These are phyloP conservation scores for Globisporangium orthogonon DNA, from an alignment of 352 stramenopile species.

Conservation along the genomic window DNA sequence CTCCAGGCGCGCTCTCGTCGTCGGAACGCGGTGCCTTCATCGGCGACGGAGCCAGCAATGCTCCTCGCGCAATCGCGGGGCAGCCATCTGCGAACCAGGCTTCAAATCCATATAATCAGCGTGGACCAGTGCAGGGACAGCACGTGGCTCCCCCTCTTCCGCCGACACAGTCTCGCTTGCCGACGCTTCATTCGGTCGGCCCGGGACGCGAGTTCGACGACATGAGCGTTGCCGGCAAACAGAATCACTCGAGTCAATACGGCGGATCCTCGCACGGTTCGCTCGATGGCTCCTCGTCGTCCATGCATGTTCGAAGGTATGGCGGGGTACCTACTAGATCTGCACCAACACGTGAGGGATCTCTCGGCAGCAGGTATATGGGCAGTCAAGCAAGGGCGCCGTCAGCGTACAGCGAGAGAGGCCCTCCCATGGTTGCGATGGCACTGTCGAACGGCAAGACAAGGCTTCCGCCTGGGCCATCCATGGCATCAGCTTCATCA, in stretches of 20 bases:
- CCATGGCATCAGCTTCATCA: neutral
- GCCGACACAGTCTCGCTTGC: slow-evolving; percentile 6
- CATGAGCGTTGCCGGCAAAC: neutral
- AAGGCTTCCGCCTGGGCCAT: no score
- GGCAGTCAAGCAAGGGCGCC: neutral
- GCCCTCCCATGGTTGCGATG: neutral
- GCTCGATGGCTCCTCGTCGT: neutral
- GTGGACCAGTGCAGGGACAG: neutral
- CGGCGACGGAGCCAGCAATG: slow-evolving; percentile 1
- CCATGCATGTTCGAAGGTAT: neutral
- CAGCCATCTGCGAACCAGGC: neutral
- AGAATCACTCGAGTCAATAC: slow-evolving; percentile 5
- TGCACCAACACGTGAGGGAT: neutral
- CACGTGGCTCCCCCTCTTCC: neutral
- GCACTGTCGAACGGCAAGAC: slow-evolving; percentile 3
- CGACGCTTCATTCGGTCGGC: slow-evolving; percentile 6
- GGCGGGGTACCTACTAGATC: neutral
- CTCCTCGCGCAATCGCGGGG: neutral
- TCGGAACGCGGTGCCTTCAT: neutral
- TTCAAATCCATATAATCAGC: neutral
- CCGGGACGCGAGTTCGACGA: slow-evolving; percentile 7
- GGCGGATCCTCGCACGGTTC: neutral
- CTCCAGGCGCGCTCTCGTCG: neutral
- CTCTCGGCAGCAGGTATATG: neutral
- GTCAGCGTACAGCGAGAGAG: neutral